A percentile compares a stretch with the other conserved stretches of the same genome.
Evolutionary conservation across 371 early-diverging fungal species (phyloP).

Genomic region (Coemansia sp.): DNA sequence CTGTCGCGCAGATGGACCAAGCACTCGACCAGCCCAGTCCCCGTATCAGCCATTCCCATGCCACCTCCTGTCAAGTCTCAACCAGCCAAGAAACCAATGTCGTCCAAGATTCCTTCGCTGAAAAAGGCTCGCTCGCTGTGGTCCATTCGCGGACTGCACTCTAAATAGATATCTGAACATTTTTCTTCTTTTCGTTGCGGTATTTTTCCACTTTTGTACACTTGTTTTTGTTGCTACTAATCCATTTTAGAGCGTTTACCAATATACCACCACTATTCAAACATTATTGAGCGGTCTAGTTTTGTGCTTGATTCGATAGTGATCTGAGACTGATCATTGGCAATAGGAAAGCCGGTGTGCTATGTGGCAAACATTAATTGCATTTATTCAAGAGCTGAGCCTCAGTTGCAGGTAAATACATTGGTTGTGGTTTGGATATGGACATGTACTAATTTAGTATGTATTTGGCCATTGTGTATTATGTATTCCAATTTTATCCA

Average conservation of each 20-base stretch:
- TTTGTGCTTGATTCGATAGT: no score
- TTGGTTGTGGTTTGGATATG: no score
- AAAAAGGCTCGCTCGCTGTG: conserved; percentile 39
- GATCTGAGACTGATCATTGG: no score
- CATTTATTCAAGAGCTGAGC: no score
- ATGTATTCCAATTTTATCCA: neutral
- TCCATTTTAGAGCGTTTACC: neutral
- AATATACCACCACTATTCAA: no score
- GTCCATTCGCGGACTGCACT: conserved; percentile 16
- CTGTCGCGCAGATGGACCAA: conserved; percentile 15
- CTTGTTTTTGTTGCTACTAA: neutral
- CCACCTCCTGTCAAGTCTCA: conserved; percentile 5
- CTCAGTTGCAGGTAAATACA: no score
- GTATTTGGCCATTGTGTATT: neutral
- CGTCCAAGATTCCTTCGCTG: conserved; percentile 31
- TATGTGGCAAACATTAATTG: no score
- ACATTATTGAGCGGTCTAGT: no score
- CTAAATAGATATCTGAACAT: conserved; percentile 2
- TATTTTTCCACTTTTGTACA: conserved; percentile 1
- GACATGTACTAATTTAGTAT: no score
- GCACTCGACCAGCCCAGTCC: conserved; percentile 12
- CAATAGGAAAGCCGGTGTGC: no score
- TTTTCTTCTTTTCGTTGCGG: conserved; percentile 2
- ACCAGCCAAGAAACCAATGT: neutral
- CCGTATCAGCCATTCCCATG: conserved; percentile 35